phyloP scores from a whole-genome alignment of 1,284 basidiomycete genomes.

The Xanthoconium separans region DNA sequence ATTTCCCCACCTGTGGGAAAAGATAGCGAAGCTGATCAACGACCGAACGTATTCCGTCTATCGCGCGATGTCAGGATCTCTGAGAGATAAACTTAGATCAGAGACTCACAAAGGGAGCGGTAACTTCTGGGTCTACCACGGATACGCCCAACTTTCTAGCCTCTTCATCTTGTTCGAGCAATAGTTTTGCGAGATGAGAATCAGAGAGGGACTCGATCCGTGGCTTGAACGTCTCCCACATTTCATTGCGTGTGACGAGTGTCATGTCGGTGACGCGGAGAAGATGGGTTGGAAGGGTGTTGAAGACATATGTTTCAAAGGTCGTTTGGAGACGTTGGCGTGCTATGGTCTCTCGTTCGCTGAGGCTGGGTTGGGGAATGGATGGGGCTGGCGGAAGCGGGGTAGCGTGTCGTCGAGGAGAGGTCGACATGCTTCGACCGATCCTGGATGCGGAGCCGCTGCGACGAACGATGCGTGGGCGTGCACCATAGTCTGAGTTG shows the following conservation, averaged over 20 bases:
- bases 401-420: conserved; percentile 21
- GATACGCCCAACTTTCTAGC: conserved; percentile 24
- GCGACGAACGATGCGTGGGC: conserved; percentile 12
- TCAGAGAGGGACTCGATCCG: conserved; percentile 24
- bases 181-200: conserved; percentile 21
- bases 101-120: conserved; percentile 21
- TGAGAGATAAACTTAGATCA: neutral
- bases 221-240: conserved; percentile 24
- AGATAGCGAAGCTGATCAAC: conserved; percentile 23
- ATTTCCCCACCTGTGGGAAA: conserved; percentile 24
- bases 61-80: conserved; percentile 4
- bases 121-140: conserved; percentile 25
- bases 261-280: conserved; percentile 24
- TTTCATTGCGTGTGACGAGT: conserved; percentile 19
- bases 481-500: conserved; percentile 17
- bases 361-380: conserved; percentile 20
- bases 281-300: conserved; percentile 23
- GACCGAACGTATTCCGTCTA: conserved; percentile 22
- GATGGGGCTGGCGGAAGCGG: conserved; percentile 14
- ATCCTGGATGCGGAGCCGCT: conserved; percentile 19
- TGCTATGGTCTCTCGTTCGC: conserved; percentile 19
- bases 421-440: conserved; percentile 19
- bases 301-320: conserved; percentile 28
- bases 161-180: conserved; percentile 28
- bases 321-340: conserved; percentile 23